Conservation (phyloP, 2,329 filamentous ascomycete species). For the Phyllosticta citribraziliensis region DNA sequence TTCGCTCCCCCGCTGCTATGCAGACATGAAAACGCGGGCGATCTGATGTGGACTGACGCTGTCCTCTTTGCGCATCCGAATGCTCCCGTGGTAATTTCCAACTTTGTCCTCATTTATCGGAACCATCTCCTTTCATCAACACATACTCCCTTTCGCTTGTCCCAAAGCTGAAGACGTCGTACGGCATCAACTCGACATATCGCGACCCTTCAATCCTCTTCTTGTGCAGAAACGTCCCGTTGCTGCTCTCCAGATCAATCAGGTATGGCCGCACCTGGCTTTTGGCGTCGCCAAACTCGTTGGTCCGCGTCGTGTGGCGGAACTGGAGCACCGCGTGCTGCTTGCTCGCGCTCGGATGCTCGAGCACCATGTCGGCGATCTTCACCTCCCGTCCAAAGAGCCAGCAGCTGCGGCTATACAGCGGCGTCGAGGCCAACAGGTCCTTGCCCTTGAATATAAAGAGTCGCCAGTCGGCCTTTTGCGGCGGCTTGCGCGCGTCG, state of each 20-base stretch:
- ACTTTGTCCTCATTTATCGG: not conserved
- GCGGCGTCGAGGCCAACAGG: slow-evolving; percentile 69
- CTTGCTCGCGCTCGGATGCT: slow-evolving; percentile 88
- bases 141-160: slow-evolving; percentile 88
- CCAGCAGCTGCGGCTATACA: slow-evolving; percentile 77
- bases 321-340: slow-evolving; percentile 97
- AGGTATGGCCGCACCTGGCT: slow-evolving; percentile 68
- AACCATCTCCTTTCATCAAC: slow-evolving; percentile 49
- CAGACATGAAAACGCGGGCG: too few species aligned
- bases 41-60: too few species aligned
- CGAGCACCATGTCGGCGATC: slow-evolving; percentile 73
- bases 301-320: slow-evolving; percentile 68
- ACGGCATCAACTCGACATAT: slow-evolving; percentile 78
- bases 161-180: slow-evolving; percentile 83
- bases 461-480: slow-evolving; percentile 73
- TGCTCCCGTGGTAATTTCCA: not conserved
- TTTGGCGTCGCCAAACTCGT: slow-evolving; percentile 77
- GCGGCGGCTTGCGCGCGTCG: slow-evolving; percentile 79
- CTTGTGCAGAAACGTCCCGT: slow-evolving; percentile 77
- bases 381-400: slow-evolving; percentile 70
- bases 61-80: too few species aligned
- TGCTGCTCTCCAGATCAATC: slow-evolving; percentile 87
- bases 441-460: slow-evolving; percentile 85
- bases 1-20: too few species aligned
- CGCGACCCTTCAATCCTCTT: slow-evolving; percentile 62